A percentile compares a stretch with the other conserved stretches of the same genome.
phyloP scores from a whole-genome alignment of 495 filamentous ascomycete species.

The Physcia stellaris region DNA sequence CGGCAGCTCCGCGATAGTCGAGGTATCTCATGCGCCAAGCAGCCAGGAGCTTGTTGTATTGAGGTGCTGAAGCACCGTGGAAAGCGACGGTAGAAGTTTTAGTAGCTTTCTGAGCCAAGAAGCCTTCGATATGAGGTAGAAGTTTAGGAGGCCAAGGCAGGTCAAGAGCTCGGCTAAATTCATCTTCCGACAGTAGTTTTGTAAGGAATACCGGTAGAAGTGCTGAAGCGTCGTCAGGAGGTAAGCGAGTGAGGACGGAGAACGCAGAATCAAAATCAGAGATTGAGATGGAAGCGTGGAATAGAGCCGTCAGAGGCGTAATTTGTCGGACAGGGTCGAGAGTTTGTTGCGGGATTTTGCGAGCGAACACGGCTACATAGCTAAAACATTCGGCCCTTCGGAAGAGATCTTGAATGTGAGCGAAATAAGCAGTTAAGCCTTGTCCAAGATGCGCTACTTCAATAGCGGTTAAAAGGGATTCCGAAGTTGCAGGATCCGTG shows the following conservation, averaged over 20 bases:
- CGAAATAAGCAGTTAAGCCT: constrained; percentile 72
- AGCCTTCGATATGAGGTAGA: constrained; percentile 61
- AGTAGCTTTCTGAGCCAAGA: constrained; percentile 50
- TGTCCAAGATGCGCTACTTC: constrained; percentile 59
- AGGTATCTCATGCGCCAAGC: constrained; percentile 71
- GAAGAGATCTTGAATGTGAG: constrained; percentile 71
- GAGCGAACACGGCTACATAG: constrained; percentile 73
- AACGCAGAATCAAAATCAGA: constrained; percentile 73
- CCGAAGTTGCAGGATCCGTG: no score
- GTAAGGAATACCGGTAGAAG: constrained; percentile 53
- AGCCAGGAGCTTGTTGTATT: constrained; percentile 67
- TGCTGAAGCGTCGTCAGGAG: constrained; percentile 46
- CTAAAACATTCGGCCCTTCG: constrained; percentile 61
- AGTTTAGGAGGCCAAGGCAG: constrained; percentile 68
- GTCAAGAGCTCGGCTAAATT: constrained; percentile 52
- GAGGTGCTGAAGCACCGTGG: constrained; percentile 29
- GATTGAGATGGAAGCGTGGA: constrained; percentile 63
- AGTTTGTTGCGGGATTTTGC: constrained; percentile 57
- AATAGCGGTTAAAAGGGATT: constrained; percentile 58
- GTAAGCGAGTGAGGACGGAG: constrained; percentile 57
- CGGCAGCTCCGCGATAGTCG: constrained; percentile 81
- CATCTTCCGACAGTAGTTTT: constrained; percentile 53
- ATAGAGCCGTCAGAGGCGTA: constrained; percentile 70
- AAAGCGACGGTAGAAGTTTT: constrained; percentile 41
- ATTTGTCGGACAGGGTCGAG: constrained; percentile 30